Percentiles rank a stretch among this genome's conserved stretches.
phyloP scores from a whole-genome alignment of 805 yeast genomes.

The Yarrowia porcina region DNA sequence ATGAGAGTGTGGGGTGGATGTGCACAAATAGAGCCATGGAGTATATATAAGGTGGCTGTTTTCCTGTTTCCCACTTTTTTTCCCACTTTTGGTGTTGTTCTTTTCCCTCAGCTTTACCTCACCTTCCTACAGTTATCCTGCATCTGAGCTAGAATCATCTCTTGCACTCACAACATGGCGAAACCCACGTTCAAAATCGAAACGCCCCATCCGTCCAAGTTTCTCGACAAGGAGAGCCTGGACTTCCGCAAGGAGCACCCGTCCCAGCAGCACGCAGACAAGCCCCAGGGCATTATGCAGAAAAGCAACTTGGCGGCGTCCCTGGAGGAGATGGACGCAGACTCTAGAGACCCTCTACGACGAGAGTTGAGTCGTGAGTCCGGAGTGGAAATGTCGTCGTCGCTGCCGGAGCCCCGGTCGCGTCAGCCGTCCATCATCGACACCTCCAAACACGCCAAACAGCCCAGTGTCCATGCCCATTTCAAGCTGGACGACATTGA shows the following conservation, averaged over 20 bases:
- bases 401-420: conserved; percentile 6
- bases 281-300: conserved; percentile 19
- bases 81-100: no score
- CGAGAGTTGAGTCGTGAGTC: neutral
- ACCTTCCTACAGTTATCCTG: no score
- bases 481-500: conserved; percentile 24
- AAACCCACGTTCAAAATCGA: conserved; percentile 26
- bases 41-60: no score
- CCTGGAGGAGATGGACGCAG: conserved; percentile 9
- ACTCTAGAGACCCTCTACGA: neutral
- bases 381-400: neutral
- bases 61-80: neutral
- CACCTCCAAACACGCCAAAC: conserved; percentile 16
- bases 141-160: no score
- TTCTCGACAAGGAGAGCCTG: conserved; percentile 12
- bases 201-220: conserved; percentile 25
- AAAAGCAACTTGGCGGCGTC: conserved; percentile 19
- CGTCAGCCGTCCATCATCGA: conserved; percentile 10
- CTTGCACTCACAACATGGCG: conserved; percentile 1
- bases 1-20: no score
- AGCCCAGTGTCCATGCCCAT: conserved; percentile 23
- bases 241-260: conserved; percentile 19
- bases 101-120: no score
- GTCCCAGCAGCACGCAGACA: conserved; percentile 2
- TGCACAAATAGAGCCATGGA: no score